Conservation (phyloP, 2,329 filamentous ascomycete species). For the Epichloe brachyelytri region DNA sequence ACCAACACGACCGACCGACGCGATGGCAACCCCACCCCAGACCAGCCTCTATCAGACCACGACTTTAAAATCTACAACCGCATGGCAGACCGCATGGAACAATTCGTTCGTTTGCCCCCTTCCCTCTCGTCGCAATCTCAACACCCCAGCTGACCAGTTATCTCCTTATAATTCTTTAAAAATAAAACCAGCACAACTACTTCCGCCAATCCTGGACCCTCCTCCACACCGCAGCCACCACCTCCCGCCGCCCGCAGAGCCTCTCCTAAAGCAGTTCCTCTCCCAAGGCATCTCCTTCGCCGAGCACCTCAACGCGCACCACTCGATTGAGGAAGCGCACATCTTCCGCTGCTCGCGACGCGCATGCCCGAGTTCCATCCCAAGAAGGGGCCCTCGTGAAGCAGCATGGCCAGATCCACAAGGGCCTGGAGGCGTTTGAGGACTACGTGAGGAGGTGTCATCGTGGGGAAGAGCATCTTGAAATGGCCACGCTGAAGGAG, state of each 20-base stretch:
- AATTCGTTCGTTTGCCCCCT: constrained; percentile 1
- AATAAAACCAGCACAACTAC: constrained; percentile 50
- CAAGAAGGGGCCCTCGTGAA: constrained; percentile 46
- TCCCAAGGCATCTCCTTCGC: constrained; percentile 55
- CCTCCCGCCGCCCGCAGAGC: constrained; percentile 42
- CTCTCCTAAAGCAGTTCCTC: constrained; percentile 61
- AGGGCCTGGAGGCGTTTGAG: constrained; percentile 55
- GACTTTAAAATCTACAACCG: constrained; percentile 61
- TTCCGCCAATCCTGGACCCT: constrained; percentile 64
- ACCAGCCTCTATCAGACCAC: constrained; percentile 47
- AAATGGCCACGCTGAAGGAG: constrained; percentile 45
- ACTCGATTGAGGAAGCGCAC: constrained; percentile 69
- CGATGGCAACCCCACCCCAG: neutral
- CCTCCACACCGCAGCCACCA: constrained; percentile 52
- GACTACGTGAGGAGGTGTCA: constrained; percentile 51
- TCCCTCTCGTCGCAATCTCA: neutral
- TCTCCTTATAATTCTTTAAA: too few relatives aligned
- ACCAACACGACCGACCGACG: neutral
- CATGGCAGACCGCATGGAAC: constrained; percentile 58
- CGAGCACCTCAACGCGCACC: constrained; percentile 59
- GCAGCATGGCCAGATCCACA: constrained; percentile 71
- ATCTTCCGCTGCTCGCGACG: constrained; percentile 63
- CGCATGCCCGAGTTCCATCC: constrained; percentile 65
- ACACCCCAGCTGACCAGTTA: neutral
- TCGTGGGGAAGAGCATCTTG: constrained; percentile 47